Evolutionary conservation across 2,329 filamentous ascomycete species (phyloP), one percentile per base, ranked within the genome.

Genomic region (Chaetomiaceae sp.): DNA sequence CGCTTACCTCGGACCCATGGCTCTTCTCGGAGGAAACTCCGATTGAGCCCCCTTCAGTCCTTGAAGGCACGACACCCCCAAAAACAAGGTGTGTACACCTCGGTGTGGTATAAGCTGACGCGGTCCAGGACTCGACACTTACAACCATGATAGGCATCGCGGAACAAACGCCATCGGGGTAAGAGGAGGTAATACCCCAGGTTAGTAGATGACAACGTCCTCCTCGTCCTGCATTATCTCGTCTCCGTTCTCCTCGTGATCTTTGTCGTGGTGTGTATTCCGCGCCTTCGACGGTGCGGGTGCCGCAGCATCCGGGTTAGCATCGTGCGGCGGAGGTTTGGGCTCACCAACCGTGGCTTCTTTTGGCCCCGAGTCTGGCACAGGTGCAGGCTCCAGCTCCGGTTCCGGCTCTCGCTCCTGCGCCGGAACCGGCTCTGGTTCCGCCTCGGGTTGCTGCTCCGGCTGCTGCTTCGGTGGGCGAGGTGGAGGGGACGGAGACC

Each of bases 171-270:
- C 17, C 29, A 14, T 19, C 12, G 23, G 14, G 23, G 27, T 11
- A 20, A 36, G 19, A 29, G 17, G 31, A 15, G n/a, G n/a, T n/a
- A n/a, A n/a, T n/a, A n/a, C n/a, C n/a, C 22, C 27, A 19, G 6
- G 54, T 61, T 74, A 96, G 74, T 96, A 96, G 55, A 95, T 92
- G 49, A 96, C 89, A 63, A 87, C 91, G 65, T 96, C 91, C 73
- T 96, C 91, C 56, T 90, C 89, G 51, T 87, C 88, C 69, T 90
- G 88, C 50, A 94, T 84, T 60, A 95, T 78, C 53, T 92, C 85
- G 64, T 91, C 88, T 49, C 83, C 87, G 47, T 90, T 84, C 64
- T 91, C 87, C 55, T 87, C 79, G 61, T 79, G 66, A 54, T 75
- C 76, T 64, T 70, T 75, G 53, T 73, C 70, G 47, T 67, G 66